Conservation (phyloP, 164 flowering plant species). For the Magnolia sinica region DNA sequence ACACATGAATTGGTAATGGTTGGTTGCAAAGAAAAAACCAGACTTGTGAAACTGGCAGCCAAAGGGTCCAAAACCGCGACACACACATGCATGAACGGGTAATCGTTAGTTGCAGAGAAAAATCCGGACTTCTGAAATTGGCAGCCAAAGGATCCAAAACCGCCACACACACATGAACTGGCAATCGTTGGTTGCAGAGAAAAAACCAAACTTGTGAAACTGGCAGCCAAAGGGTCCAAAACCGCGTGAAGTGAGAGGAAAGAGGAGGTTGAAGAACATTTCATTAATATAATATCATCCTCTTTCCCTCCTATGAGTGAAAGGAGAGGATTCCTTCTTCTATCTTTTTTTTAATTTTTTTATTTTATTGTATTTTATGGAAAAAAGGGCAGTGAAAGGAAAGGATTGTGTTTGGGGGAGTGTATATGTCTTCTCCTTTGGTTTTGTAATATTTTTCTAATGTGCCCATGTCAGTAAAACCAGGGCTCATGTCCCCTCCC, state of each 20-base stretch:
- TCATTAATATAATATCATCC: background rate
- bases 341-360: too few relatives aligned
- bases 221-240: background rate
- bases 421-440: background rate
- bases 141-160: too few relatives aligned
- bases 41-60: background rate
- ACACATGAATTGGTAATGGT: too few relatives aligned
- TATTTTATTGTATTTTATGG: too few relatives aligned
- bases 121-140: too few relatives aligned
- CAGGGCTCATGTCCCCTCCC: constrained; percentile 4
- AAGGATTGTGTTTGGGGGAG: background rate
- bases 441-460: background rate
- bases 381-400: background rate
- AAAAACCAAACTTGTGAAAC: background rate
- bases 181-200: too few relatives aligned
- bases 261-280: background rate
- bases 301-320: background rate
- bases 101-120: too few relatives aligned
- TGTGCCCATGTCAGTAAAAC: background rate
- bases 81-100: too few relatives aligned
- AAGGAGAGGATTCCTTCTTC: background rate
- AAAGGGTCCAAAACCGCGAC: background rate
- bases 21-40: too few relatives aligned
- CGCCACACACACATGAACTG: too few relatives aligned
- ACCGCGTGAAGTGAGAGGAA: background rate